Evolutionary conservation across 805 yeast species (phyloP), one percentile per base, ranked within the genome.

Genomic region (Kluyveromyces siamensis): DNA sequence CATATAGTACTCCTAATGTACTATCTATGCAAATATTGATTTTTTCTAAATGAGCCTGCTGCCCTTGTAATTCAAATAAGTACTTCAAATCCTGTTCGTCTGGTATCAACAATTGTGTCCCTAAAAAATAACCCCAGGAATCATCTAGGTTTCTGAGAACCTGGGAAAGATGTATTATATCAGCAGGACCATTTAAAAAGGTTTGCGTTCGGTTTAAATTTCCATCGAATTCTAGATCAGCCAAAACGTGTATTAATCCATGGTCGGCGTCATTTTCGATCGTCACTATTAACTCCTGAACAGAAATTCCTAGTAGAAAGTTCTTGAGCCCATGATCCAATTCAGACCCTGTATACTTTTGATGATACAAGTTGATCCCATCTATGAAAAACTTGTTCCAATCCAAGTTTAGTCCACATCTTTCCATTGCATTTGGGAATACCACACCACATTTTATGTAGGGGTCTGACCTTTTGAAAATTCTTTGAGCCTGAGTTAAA

Each of bases 381-480:
- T 63, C 61, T 5, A 67, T 61, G 13, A 82, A 54, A 45, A 61
- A 58, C 13, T 55, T 51, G 21, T 50, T 49, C 57, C 62, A 58
- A 2, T 73, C 73, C 10, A 73, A 71, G 2, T 76, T 68, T 3
- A 76, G 79, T 45, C 75, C 63, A 60, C 88, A 83, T 36, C 75
- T 70, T 61, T 83, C 83, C 56, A 81, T 77, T 0, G 84, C 78
- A 59, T 83, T 89, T 0, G 89, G 89, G 56, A 77, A 79, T 58
- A 83, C 83, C 0, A 84, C 73, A 0, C 88, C 89, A 0, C 84
- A 74, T 14, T 76, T 62, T n/a, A 73, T 53, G 43, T 62, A 70
- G 2, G 70, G 59, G 2, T 56, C 41, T 27, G 57, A 60, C 3
- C 52, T 54, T 27, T 61, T 56, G 2, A 72, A 8, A 14, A 48